phyloP scores from a whole-genome alignment of 192 early-diverging fungal species.

The Oehlia diaphana region DNA sequence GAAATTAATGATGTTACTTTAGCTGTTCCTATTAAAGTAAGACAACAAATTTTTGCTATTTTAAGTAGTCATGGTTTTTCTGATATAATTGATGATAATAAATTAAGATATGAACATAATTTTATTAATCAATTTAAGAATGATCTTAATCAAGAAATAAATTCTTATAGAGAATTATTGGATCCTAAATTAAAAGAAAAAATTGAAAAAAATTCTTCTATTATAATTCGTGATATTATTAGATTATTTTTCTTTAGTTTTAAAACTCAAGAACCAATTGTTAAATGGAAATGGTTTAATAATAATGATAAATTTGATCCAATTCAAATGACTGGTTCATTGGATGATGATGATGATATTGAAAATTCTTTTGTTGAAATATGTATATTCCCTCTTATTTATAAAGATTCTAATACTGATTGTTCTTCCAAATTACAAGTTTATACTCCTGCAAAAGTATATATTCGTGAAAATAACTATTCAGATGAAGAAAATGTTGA shows the following conservation, averaged over 20 bases:
- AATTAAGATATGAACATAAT: not conserved
- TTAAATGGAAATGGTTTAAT: not conserved
- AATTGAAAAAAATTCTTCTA: not conserved
- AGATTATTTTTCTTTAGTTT: not conserved
- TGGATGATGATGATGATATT: not conserved
- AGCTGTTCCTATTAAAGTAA: not conserved
- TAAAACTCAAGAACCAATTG: not conserved
- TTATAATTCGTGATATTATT: not conserved
- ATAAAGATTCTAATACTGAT: not conserved
- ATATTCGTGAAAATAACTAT: no score
- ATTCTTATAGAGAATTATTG: not conserved
- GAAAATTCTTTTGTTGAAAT: not conserved
- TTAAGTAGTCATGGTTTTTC: not conserved
- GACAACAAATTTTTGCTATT: slow-evolving; percentile 8
- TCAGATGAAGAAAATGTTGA: no score
- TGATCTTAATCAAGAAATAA: not conserved
- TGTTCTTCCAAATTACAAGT: not conserved
- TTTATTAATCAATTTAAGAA: not conserved
- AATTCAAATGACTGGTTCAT: not conserved
- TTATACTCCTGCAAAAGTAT: not conserved
- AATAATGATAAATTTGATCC: not conserved
- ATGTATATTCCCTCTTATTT: not conserved
- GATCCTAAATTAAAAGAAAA: not conserved
- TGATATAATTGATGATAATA: not conserved
- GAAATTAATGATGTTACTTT: not conserved